phyloP scores from a whole-genome alignment of 305 asterid species.

The Nicotiana rustica region DNA sequence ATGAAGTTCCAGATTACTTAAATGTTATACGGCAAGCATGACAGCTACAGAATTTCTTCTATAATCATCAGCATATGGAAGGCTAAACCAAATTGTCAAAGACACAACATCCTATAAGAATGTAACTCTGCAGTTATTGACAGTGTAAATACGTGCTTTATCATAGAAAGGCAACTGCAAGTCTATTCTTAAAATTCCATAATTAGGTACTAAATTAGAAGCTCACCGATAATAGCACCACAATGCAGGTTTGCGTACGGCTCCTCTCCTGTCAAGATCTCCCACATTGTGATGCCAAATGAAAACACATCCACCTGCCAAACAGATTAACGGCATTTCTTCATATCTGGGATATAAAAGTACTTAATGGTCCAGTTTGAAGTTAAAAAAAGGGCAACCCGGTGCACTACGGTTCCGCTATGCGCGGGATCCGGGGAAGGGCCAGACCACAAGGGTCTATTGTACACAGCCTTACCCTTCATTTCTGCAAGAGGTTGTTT shows the following conservation, averaged over 20 bases:
- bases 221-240: constrained; percentile 83
- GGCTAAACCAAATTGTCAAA: constrained; percentile 16
- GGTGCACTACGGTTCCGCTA: too few species aligned
- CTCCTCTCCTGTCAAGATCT: constrained; percentile 81
- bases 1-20: neutral
- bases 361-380: neutral
- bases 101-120: neutral
- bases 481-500: too few species aligned
- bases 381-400: neutral
- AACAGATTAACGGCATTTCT: neutral
- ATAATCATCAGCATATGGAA: constrained; percentile 13
- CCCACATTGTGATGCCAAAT: constrained; percentile 88
- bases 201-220: constrained; percentile 16
- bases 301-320: constrained; percentile 84
- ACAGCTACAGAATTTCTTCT: neutral
- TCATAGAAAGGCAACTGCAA: neutral
- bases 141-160: neutral
- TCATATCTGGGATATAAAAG: constrained; percentile 11
- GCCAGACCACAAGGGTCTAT: too few species aligned
- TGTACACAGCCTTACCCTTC: too few species aligned
- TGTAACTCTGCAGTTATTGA: neutral
- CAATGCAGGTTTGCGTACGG: constrained; percentile 84
- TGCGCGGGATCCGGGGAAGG: too few species aligned
- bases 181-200: neutral
- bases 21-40: neutral